Evolutionary conservation across 306 rosid species (phyloP), one percentile per base, ranked within the genome.

Genomic region (Lathyrus sativus): DNA sequence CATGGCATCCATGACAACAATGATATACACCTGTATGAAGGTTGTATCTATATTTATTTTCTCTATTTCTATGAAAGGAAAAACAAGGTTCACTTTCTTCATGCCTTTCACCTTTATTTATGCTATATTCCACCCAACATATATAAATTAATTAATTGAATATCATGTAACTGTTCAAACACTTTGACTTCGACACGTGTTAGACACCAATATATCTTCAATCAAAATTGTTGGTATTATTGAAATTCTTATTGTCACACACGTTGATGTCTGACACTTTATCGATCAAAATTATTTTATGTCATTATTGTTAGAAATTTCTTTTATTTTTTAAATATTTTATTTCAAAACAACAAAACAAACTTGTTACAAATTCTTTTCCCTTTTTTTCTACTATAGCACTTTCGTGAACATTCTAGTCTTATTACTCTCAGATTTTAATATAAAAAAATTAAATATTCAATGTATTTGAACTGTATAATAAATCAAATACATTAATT

Each of bases 331-430:
- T 70, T 62, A 22, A 19, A 19, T 19, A 1, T n/a, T n/a, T n/a
- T n/a, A n/a, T 2, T 10, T 48, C 26, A 0, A 38, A 63, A 53
- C 74, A 74, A 75, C 62, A 71, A 80, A 71, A 70, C 46, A 50
- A 29, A 18, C 70, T 15, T 19, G 38, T 53, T 13, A 53, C 3
- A 53, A 5, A 46, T 22, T 38, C 24, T 9, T 48, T 61, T 46
- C 69, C 17, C 17, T 15, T 19, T 45, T 12, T 24, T 29, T 49
- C 50, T 39, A 65, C 76, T 49, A 35, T 35, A 19, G 66, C 26
- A 2, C 72, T 60, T 74, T 77, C 80, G 12, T 0, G 75, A 77
- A 74, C 72, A 45, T 81, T 81, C 67, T 44, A 24, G 26, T 24
- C 26, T 24, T 24, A 24, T 24, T 1, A 24, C 26, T 24, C 26